Conservation (phyloP, 345 rosid species). For the Populus alba region DNA sequence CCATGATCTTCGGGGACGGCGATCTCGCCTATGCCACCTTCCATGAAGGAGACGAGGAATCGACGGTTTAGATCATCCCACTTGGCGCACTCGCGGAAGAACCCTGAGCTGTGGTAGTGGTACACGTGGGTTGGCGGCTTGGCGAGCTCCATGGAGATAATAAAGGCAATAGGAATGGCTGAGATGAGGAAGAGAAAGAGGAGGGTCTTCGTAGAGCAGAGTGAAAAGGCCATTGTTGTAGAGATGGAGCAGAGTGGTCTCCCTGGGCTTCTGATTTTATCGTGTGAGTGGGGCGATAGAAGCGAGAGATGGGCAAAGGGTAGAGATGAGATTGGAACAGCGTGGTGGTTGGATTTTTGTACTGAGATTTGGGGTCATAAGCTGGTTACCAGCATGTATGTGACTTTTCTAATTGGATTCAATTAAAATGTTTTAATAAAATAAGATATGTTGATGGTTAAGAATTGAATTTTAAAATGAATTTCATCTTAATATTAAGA, state of each 20-base stretch:
- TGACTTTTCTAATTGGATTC: too few species aligned
- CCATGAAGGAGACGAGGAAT: conserved; percentile 76
- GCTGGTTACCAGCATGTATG: too few species aligned
- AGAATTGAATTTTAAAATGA: too few species aligned
- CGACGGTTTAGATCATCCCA: conserved; percentile 72
- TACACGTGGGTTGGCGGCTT: conserved; percentile 57
- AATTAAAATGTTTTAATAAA: too few species aligned
- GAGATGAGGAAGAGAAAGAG: conserved; percentile 49
- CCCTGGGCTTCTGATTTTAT: too few species aligned
- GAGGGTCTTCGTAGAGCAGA: conserved; percentile 43
- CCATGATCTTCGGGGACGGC: conserved; percentile 40
- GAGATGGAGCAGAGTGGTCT: background rate
- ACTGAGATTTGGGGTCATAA: too few species aligned
- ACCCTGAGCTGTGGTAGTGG: conserved; percentile 70
- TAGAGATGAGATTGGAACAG: background rate
- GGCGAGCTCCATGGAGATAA: conserved; percentile 55
- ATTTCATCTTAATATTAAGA: too few species aligned
- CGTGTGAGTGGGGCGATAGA: too few species aligned
- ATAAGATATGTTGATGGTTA: too few species aligned
- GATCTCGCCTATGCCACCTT: conserved; percentile 72
- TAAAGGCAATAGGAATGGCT: conserved; percentile 65
- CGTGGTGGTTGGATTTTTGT: too few species aligned
- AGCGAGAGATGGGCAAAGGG: background rate
- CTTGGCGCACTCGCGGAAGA: conserved; percentile 82
- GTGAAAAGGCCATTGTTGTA: conserved; percentile 19